Base-by-base conservation (phyloP, 306 rosid species). In the peach (Prunus persica) region DNA sequence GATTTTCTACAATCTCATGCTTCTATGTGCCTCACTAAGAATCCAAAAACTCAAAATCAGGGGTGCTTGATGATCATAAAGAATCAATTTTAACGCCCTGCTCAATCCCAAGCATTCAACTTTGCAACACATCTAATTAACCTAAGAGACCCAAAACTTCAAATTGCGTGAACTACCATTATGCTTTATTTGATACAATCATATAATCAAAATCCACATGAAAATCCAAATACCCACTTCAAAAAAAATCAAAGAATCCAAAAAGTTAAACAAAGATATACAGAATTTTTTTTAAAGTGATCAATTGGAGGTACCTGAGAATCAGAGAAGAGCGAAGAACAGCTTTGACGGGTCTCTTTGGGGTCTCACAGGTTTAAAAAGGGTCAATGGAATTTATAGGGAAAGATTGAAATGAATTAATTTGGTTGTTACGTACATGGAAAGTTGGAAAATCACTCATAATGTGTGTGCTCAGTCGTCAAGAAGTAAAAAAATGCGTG, bases 241-340 rank as follows among this genome's bases (percentile, higher is more conserved):
- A 68, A 27, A n/a, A 73, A 51, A 68, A 38, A 67, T 7, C 56
- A 61, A 43, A 61, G 34, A 27, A 68, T 20, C 67, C 45, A 22
- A 20, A 60, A 11, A 6, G 20, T 1, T 6, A 2, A 19, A 19
- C 11, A 22, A 43, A 72, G 45, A 38, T 7, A 2, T 8, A 1
- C 19, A 30, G 11, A 18, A 4, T 2, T 38, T 3, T 5, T 34
- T 5, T 1, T 13, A 27, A 2, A 65, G 16, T 18, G 77, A 61
- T 34, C 65, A 60, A 58, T 8, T 20, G 43, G 41, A 11, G 72
- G 32, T 60, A 82, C 85, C 85, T 77, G 57, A 51, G 65, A 43
- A 41, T 20, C 69, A 67, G 62, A 72, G 46, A 28, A 51, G 51
- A 73, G 71, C 18, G 2, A n/a, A 19, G 52, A 3, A 24, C 28